Evolutionary conservation across 139 green algal species (phyloP).

Genomic region (Raphidocelis subcapitata): DNA sequence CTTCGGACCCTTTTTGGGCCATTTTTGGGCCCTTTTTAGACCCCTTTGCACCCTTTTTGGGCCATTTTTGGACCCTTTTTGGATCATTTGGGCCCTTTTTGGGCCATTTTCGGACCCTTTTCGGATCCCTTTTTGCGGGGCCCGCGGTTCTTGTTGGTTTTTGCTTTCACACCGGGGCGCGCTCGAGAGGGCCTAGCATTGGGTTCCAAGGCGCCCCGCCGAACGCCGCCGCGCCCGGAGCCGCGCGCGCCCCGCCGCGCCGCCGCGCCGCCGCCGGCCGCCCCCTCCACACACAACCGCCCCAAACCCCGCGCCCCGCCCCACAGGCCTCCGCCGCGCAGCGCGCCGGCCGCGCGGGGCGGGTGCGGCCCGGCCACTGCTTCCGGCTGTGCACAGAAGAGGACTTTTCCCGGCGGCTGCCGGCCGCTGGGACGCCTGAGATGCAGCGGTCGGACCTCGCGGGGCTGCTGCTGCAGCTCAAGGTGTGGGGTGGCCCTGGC

Average conservation of each 20-base stretch:
- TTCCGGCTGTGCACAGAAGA: slow-evolving; percentile 87
- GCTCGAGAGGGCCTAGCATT: no score
- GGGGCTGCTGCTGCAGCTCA: slow-evolving; percentile 72
- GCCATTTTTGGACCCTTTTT: no score
- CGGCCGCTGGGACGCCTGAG: slow-evolving; percentile 63
- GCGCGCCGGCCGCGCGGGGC: slow-evolving; percentile 72
- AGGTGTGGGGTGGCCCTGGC: slow-evolving; percentile 14
- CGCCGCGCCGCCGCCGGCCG: no score
- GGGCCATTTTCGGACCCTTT: not conserved
- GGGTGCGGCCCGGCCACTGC: slow-evolving; percentile 77
- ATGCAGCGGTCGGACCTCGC: slow-evolving; percentile 76
- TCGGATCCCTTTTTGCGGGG: not conserved
- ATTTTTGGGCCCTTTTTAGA: slow-evolving; percentile 1
- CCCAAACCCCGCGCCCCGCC: no score
- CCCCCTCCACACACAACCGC: no score
- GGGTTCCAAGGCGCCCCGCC: no score
- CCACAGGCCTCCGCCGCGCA: slow-evolving; percentile 52
- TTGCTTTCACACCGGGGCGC: no score
- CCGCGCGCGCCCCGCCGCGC: no score
- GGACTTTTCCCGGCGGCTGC: slow-evolving; percentile 49
- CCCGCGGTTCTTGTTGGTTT: no score
- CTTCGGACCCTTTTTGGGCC: not conserved
- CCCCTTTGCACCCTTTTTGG: not conserved
- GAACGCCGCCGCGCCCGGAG: no score
- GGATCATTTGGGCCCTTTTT: no score